Evolutionary conservation across 2,329 filamentous ascomycete genomes (phyloP), one percentile per base, ranked within the genome.

Genomic region (Aureobasidium lini): DNA sequence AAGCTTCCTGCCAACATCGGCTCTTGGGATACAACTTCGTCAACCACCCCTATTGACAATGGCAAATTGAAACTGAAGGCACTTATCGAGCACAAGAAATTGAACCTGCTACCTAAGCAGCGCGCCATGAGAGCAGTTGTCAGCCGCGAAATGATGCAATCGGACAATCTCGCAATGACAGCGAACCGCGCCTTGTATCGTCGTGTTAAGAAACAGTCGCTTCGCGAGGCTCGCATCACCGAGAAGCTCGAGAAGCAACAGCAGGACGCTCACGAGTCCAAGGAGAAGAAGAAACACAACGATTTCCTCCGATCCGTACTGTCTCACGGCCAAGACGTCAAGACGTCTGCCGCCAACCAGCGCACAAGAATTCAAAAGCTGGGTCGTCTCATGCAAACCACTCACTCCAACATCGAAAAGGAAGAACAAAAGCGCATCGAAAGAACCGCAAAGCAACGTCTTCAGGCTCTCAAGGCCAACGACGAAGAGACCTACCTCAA

Each of bases 221-320:
- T 97, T 52, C 87, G 93, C 37, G 94, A 99, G 76, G 94, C 94
- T 60, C 88, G 93, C 60, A 95, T 99, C 65, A 99, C 94, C 0
- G 94, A 99, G 82, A 99, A 96, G 75, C 84, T 99, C 1, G 94
- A 99, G 83, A 97, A 97, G 77, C 92, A 99, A 73, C 94, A 99
- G 72, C 90, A 94, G 60, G 93, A 97, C 73, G 93, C 92, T 43
- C 89, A 94, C 61, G 93, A 97, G 77, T 90, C 89, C 65, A 89
- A 95, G 63, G 94, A 99, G 77, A 96, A 95, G 85, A 94, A 95
- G 84, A 96, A 95, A 77, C 93, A 97, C 70, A 84, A 82, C 62
- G 93, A 97, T 72, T 96, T 95, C 74, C 81, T 99, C 61, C 86
- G 90, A 64, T 88, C 92, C 37, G 90, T 99, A 56, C 82, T 90